phyloP scores from a whole-genome alignment of 164 flowering plant genomes.

The Brasenia schreberi region DNA sequence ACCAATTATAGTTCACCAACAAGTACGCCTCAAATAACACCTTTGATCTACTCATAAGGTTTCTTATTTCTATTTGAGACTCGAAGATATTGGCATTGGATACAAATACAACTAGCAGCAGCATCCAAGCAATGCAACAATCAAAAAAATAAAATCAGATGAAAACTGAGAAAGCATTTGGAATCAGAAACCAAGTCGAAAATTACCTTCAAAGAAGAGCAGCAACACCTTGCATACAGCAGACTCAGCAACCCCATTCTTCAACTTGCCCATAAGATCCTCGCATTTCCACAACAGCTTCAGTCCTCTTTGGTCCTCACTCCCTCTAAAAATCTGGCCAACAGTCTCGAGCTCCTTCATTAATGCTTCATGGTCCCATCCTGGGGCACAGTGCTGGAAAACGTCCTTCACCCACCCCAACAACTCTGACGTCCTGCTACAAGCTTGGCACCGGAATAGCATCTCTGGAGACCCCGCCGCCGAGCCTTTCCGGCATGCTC shows the following conservation, averaged over 20 bases:
- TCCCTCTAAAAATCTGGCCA: conserved; percentile 81
- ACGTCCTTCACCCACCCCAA: conserved; percentile 99
- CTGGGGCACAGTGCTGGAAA: conserved; percentile 89
- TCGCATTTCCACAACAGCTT: conserved; percentile 89
- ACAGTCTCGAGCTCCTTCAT: conserved; percentile 84
- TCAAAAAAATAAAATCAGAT: too few species aligned
- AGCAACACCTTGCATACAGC: conserved; percentile 59
- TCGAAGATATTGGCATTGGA: too few species aligned
- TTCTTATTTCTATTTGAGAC: too few species aligned
- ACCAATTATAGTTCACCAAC: too few species aligned
- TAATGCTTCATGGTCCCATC: conserved; percentile 76
- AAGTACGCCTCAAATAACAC: too few species aligned
- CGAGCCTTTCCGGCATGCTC: conserved; percentile 40
- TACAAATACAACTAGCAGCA: too few species aligned
- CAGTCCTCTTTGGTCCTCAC: conserved; percentile 82
- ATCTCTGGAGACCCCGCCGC: conserved; percentile 64
- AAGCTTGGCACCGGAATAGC: conserved; percentile 88
- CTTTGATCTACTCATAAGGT: too few species aligned
- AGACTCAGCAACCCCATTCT: conserved; percentile 56
- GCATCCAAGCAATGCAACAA: too few species aligned
- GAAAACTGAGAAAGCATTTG: too few species aligned
- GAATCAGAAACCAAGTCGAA: background rate
- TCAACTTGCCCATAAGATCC: conserved; percentile 74
- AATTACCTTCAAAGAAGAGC: conserved; percentile 73
- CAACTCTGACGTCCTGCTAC: conserved; percentile 80